Conservation (phyloP, 371 early-diverging fungal genomes). For the Mucor plumbeus region DNA sequence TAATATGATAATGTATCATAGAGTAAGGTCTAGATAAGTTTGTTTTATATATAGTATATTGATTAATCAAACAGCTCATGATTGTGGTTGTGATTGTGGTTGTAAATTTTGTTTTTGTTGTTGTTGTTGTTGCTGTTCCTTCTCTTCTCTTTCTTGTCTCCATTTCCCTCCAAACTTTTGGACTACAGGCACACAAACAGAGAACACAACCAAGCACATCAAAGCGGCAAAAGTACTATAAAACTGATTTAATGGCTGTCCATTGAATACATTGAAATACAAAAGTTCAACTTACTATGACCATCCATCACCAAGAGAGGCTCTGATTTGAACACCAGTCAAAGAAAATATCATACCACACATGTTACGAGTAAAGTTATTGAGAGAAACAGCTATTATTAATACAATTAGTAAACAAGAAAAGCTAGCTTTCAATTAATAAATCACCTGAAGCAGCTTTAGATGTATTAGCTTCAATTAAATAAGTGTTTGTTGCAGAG, state of each 20-base stretch:
- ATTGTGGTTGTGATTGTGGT: no score
- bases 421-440: neutral
- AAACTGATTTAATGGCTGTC: neutral
- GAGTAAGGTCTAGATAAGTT: no score
- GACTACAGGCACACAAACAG: neutral
- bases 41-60: no score
- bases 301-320: conserved; percentile 38
- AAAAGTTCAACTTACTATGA: conserved; percentile 31
- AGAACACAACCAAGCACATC: neutral
- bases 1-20: no score
- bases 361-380: conserved; percentile 36
- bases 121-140: neutral
- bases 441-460: conserved; percentile 39
- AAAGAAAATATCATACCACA: conserved; percentile 41
- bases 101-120: neutral
- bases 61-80: no score
- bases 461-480: conserved; percentile 30
- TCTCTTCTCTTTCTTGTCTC: conserved; percentile 8
- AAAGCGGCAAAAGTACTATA: neutral
- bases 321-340: conserved; percentile 29
- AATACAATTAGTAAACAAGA: neutral
- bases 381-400: conserved; percentile 30
- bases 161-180: conserved; percentile 11
- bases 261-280: neutral
- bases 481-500: conserved; percentile 33